A percentile compares a stretch with the other conserved stretches of the same genome.
phyloP scores from a whole-genome alignment of 2,329 filamentous ascomycete genomes.

The Capronia americana region DNA sequence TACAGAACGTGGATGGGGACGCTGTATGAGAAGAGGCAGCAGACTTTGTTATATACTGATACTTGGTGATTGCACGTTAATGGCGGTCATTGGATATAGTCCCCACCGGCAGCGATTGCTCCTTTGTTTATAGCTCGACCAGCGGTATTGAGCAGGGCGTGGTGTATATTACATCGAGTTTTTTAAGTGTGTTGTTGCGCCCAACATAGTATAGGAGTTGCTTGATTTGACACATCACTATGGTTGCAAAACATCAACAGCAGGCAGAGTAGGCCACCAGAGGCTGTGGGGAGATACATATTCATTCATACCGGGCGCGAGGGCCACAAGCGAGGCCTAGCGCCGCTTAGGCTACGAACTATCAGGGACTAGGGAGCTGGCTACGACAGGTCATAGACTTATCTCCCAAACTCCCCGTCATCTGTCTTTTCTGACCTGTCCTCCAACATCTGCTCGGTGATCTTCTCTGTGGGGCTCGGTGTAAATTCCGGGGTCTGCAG shows the following conservation, averaged over 20 bases:
- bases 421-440: too few relatives aligned
- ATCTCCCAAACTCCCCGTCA: too few relatives aligned
- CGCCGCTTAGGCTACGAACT: too few relatives aligned
- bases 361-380: too few relatives aligned
- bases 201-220: background rate
- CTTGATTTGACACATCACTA: background rate
- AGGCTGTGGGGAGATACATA: too few relatives aligned
- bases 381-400: too few relatives aligned
- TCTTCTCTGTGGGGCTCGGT: too few relatives aligned
- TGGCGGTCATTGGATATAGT: background rate
- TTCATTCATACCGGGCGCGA: too few relatives aligned
- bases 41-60: background rate
- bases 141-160: background rate
- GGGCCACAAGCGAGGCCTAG: too few relatives aligned
- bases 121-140: background rate
- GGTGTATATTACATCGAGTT: background rate
- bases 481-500: too few relatives aligned
- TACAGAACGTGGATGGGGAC: constrained; percentile 50
- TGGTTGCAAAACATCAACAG: background rate
- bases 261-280: too few relatives aligned
- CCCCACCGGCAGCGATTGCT: background rate
- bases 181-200: background rate
- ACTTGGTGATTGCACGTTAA: background rate
- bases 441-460: too few relatives aligned
- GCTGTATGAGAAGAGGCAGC: constrained; percentile 4